Evolutionary conservation across 2,329 filamentous ascomycete species (phyloP).

Genomic region (Apiospora saccharicola): DNA sequence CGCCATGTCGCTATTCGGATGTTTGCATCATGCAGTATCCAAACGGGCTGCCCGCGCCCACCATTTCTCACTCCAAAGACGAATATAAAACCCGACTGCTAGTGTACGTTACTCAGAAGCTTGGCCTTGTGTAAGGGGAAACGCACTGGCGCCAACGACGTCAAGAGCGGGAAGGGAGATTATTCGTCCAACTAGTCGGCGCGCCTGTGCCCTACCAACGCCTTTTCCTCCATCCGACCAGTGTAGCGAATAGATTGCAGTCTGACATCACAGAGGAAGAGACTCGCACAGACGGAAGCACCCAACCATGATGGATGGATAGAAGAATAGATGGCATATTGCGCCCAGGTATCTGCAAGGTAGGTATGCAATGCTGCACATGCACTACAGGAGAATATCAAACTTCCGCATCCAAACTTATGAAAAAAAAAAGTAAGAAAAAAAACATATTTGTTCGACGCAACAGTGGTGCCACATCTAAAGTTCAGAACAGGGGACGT

Average conservation of each 20-base stretch:
- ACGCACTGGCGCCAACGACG: constrained; percentile 9
- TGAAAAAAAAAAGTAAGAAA: neutral
- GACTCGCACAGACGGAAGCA: neutral
- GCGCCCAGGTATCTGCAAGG: neutral
- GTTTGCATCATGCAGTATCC: neutral
- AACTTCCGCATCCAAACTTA: neutral
- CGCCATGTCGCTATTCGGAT: constrained; percentile 5
- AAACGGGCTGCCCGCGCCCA: neutral
- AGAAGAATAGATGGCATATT: neutral
- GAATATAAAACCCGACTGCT: constrained; percentile 16
- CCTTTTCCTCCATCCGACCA: neutral
- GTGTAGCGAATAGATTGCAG: neutral
- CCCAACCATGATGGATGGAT: neutral
- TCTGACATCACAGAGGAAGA: neutral
- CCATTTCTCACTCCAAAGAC: neutral
- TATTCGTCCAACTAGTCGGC: constrained; percentile 5
- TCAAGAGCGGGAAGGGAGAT: constrained; percentile 9
- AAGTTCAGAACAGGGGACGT: neutral
- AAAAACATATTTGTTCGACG: neutral
- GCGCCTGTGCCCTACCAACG: neutral
- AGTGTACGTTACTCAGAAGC: constrained; percentile 1
- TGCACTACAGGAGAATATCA: neutral
- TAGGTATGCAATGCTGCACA: neutral
- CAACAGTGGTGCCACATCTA: neutral
- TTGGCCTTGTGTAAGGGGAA: neutral